These are phyloP conservation scores for Penicillium sclerotiorum DNA, from an alignment of 2,329 filamentous ascomycete genomes.

Conservation along the genomic window DNA sequence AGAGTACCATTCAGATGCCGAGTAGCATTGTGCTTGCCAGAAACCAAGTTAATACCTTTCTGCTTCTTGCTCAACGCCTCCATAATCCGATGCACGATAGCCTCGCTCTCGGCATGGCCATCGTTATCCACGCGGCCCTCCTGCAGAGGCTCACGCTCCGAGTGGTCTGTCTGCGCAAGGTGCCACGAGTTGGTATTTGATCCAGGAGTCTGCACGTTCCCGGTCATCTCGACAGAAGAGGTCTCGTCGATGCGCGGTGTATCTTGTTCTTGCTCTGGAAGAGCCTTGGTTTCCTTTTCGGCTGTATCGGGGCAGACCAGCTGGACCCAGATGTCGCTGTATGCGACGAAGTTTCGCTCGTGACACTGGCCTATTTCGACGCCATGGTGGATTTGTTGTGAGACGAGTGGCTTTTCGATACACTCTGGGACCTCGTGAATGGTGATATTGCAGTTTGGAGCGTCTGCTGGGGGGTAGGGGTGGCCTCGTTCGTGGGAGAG, in stretches of 20 bases:
- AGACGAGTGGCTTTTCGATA: constrained; percentile 32
- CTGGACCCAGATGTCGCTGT: constrained; percentile 34
- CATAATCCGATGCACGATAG: constrained; percentile 20
- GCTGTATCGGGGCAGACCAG: constrained; percentile 29
- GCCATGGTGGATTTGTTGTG: constrained; percentile 21
- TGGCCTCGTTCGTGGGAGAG: constrained; percentile 19
- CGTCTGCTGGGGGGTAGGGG: constrained; percentile 13
- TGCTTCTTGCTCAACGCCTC: constrained; percentile 16
- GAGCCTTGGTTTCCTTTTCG: constrained; percentile 4
- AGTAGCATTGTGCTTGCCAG: constrained; percentile 19
- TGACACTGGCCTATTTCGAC: constrained; percentile 30
- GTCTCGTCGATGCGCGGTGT: constrained; percentile 15
- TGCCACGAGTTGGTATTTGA: constrained; percentile 24
- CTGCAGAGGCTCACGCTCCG: constrained; percentile 19
- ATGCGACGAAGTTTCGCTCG: constrained; percentile 25
- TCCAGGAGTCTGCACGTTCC: constrained; percentile 22
- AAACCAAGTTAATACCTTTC: constrained; percentile 15
- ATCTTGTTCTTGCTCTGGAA: constrained; percentile 8
- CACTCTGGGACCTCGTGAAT: constrained; percentile 38
- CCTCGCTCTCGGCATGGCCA: constrained; percentile 22
- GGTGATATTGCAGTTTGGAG: constrained; percentile 33
- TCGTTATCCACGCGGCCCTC: constrained; percentile 21
- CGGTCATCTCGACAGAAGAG: constrained; percentile 8
- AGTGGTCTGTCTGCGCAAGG: constrained; percentile 8
- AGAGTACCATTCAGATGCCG: constrained; percentile 9